Conservation (phyloP, 2,329 filamentous ascomycete genomes). For the Rhinocladiella mackenziei region DNA sequence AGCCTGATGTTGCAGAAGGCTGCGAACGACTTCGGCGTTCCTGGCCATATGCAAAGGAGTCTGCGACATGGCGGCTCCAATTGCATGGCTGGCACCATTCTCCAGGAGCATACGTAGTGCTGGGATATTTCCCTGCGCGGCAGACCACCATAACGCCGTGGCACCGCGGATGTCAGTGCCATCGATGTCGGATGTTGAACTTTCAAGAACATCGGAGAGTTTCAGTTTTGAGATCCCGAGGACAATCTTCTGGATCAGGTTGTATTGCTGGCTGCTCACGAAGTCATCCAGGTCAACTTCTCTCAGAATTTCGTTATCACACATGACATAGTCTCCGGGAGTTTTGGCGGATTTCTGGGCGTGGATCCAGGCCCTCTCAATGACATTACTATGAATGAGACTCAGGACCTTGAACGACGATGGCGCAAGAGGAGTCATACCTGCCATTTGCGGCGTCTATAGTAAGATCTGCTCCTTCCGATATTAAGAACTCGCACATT, state of each 20-base stretch:
- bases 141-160: slow-evolving; percentile 10
- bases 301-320: slow-evolving; percentile 6
- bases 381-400: slow-evolving; percentile 2
- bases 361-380: slow-evolving; percentile 10
- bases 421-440: neutral
- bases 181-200: slow-evolving; percentile 7
- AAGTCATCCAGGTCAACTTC: slow-evolving; percentile 9
- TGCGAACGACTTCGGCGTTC: slow-evolving; percentile 20
- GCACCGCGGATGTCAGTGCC: neutral
- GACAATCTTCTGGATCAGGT: slow-evolving; percentile 9
- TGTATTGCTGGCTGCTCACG: slow-evolving; percentile 7
- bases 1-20: slow-evolving; percentile 26
- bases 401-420: neutral
- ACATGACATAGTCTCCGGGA: slow-evolving; percentile 3
- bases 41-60: slow-evolving; percentile 8
- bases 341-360: neutral
- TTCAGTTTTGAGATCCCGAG: slow-evolving; percentile 5
- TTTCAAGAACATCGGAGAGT: neutral
- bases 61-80: slow-evolving; percentile 1
- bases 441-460: slow-evolving; percentile 7
- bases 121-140: slow-evolving; percentile 3
- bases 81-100: neutral
- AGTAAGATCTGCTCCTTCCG: slow-evolving; percentile 8
- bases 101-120: slow-evolving; percentile 6
- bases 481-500: slow-evolving; percentile 4